These are phyloP conservation scores for Macrotyloma uniflorum DNA, from an alignment of 306 rosid species.

Conservation along the genomic window DNA sequence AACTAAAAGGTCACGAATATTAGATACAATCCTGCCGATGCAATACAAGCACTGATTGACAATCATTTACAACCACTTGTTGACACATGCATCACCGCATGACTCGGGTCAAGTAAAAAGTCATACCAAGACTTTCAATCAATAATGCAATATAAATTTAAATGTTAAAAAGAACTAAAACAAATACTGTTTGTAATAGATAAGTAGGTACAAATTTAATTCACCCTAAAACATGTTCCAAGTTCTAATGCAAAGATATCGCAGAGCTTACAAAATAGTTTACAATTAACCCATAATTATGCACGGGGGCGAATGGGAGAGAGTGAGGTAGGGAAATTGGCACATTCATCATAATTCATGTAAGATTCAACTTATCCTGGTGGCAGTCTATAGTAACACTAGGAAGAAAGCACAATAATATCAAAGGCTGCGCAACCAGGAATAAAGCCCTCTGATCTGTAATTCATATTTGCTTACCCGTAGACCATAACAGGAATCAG, in stretches of 20 bases:
- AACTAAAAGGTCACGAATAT: background rate
- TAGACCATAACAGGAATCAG: conserved; percentile 99
- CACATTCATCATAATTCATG: conserved; percentile 2
- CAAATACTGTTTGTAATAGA: background rate
- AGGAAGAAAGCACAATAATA: background rate
- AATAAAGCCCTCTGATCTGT: conserved; percentile 2
- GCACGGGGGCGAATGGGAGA: background rate
- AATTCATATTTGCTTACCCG: conserved; percentile 64
- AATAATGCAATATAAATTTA: background rate
- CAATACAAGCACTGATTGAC: conserved; percentile 23
- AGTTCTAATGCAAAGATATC: conserved; percentile 2
- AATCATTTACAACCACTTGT: conserved; percentile 27
- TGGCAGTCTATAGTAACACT: background rate
- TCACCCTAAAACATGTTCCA: conserved; percentile 5
- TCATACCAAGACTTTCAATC: background rate
- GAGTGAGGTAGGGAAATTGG: background rate
- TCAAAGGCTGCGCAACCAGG: background rate
- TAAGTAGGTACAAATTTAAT: conserved; percentile 1
- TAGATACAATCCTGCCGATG: background rate
- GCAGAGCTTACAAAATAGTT: conserved; percentile 10
- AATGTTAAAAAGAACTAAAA: background rate
- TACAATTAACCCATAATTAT: background rate
- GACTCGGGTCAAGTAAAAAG: background rate
- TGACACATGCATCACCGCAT: background rate
- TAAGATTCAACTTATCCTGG: conserved; percentile 14